phyloP scores from a whole-genome alignment of 108 stramenopile genomes.

The Pseudonitzschia delicatissima region DNA sequence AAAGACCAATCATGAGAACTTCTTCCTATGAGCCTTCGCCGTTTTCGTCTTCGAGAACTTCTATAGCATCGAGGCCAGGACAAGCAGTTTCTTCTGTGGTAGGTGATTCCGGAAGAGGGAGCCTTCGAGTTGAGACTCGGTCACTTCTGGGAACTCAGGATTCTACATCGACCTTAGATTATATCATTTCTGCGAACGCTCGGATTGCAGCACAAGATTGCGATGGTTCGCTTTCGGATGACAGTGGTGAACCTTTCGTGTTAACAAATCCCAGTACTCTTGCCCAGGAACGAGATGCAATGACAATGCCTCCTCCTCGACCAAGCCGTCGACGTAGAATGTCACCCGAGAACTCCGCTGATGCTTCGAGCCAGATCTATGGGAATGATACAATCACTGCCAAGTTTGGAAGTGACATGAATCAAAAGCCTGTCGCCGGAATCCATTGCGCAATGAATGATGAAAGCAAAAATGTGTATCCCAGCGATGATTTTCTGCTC shows the following conservation, averaged over 20 bases:
- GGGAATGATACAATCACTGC: background rate
- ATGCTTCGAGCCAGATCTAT: too few species aligned
- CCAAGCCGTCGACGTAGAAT: slow-evolving; percentile 21
- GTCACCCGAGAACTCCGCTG: background rate
- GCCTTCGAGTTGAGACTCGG: background rate
- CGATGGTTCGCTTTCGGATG: slow-evolving; percentile 26
- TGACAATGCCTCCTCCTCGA: slow-evolving; percentile 14
- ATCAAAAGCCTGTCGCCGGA: too few species aligned
- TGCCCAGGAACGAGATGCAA: slow-evolving; percentile 14
- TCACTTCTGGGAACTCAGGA: slow-evolving; percentile 8
- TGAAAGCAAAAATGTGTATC: too few species aligned
- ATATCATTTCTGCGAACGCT: slow-evolving; percentile 2
- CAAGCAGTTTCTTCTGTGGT: background rate
- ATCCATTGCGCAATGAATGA: too few species aligned
- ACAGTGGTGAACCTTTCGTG: slow-evolving; percentile 23
- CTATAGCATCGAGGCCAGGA: background rate
- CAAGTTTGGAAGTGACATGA: too few species aligned
- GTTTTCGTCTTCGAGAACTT: slow-evolving; percentile 10
- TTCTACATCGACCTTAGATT: background rate
- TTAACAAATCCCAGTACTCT: slow-evolving; percentile 18
- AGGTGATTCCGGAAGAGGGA: background rate
- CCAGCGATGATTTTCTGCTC: too few species aligned
- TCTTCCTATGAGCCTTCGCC: slow-evolving; percentile 2
- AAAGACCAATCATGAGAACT: background rate
- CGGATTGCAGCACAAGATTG: slow-evolving; percentile 11